Percentiles rank a stretch among this genome's conserved stretches.
Evolutionary conservation across 2,329 filamentous ascomycete species (phyloP).

Genomic region (Ceratocystiopsis brevicomis): DNA sequence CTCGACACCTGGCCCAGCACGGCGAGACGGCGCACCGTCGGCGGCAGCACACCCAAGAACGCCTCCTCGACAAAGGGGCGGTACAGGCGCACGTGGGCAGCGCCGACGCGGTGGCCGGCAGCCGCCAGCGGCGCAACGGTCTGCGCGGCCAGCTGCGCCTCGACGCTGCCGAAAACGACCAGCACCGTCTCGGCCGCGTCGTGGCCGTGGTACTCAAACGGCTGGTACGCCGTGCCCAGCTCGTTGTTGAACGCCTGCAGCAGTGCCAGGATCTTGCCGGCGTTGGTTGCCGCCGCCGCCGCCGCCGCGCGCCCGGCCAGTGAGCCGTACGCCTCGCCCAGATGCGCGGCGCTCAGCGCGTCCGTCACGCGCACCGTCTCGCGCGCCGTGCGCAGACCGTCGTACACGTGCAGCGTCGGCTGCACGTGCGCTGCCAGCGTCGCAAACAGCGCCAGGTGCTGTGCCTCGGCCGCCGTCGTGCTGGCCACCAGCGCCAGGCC

Average conservation of each 20-base stretch:
- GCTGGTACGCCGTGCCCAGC: constrained; percentile 78
- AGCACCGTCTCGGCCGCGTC: constrained; percentile 60
- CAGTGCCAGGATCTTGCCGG: constrained; percentile 50
- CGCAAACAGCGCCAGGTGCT: constrained; percentile 71
- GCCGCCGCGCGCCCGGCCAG: constrained; percentile 17
- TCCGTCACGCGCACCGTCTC: constrained; percentile 59
- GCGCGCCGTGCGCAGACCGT: constrained; percentile 52
- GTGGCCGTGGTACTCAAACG: constrained; percentile 90
- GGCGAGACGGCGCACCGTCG: constrained; percentile 54
- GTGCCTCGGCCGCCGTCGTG: constrained; percentile 71
- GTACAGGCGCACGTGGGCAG: constrained; percentile 84
- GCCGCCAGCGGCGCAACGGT: constrained; percentile 54
- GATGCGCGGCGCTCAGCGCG: constrained; percentile 42
- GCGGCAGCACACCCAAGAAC: constrained; percentile 66
- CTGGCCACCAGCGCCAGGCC: constrained; percentile 74
- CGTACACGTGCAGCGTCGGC: constrained; percentile 63
- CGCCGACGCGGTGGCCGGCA: constrained; percentile 61
- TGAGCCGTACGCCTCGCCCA: constrained; percentile 46
- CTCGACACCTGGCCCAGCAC: constrained; percentile 79
- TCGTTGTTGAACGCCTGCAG: constrained; percentile 68
- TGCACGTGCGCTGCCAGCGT: constrained; percentile 53
- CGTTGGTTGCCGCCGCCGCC: constrained; percentile 47
- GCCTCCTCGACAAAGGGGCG: constrained; percentile 88
- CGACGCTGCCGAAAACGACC: constrained; percentile 81
- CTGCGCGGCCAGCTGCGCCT: constrained; percentile 71